phyloP scores from a whole-genome alignment of 768 basidiomycete species.

The Amanita subjunquillea region DNA sequence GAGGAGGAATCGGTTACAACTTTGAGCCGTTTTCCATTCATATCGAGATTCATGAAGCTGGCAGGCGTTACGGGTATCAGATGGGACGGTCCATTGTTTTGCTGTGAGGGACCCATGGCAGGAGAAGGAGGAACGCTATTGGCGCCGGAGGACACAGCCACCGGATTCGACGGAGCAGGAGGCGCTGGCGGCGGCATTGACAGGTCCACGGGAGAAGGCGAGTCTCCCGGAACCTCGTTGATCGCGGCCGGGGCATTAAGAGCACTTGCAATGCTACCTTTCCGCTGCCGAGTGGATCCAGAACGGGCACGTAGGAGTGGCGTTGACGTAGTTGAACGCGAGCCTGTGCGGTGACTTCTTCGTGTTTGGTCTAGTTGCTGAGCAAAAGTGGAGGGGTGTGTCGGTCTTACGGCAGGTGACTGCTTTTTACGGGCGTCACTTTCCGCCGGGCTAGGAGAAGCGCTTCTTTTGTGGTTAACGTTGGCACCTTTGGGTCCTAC shows the following conservation, averaged over 20 bases:
- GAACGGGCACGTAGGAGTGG: slow-evolving; percentile 32
- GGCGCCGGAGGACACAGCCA: background rate
- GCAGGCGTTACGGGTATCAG: slow-evolving; percentile 82
- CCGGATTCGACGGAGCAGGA: slow-evolving; percentile 11
- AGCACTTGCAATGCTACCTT: slow-evolving; percentile 25
- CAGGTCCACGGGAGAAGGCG: slow-evolving; percentile 82
- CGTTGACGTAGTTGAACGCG: slow-evolving; percentile 51
- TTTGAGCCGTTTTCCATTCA: slow-evolving; percentile 17
- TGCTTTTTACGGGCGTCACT: slow-evolving; percentile 40
- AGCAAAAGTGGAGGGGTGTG: slow-evolving; percentile 9
- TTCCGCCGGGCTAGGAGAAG: slow-evolving; percentile 51
- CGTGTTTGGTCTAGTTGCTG: slow-evolving; percentile 10
- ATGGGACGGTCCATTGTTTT: slow-evolving; percentile 14
- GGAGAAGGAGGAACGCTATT: background rate
- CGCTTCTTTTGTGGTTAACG: slow-evolving; percentile 41
- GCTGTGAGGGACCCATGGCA: background rate
- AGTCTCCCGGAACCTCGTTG: slow-evolving; percentile 33
- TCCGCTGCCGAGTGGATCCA: slow-evolving; percentile 27
- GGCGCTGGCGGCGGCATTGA: slow-evolving; percentile 82
- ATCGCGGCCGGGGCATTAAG: background rate
- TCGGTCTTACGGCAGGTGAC: slow-evolving; percentile 36
- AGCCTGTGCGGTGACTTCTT: slow-evolving; percentile 20
- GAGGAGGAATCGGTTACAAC: slow-evolving; percentile 4
- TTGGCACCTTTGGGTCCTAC: background rate
- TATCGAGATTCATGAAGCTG: slow-evolving; percentile 77